Evolutionary conservation across 768 basidiomycete genomes (phyloP).

Genomic region (Lentinula edodes): DNA sequence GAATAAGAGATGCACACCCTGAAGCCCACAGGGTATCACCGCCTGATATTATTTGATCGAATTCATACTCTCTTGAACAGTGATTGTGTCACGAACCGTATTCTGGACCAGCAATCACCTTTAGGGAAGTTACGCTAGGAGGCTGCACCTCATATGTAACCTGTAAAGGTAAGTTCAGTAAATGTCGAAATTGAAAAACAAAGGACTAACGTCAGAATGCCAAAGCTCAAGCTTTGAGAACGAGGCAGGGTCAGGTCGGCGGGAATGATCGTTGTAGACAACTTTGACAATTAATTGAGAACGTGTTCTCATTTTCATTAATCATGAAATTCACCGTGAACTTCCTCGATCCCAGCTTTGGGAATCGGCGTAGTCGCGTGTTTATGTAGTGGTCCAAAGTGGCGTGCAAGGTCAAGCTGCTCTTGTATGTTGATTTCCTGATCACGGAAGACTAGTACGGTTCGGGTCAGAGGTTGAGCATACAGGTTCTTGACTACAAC

Average conservation of each 20-base stretch:
- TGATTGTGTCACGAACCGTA: constrained; percentile 30
- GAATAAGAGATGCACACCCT: constrained; percentile 39
- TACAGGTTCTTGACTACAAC: constrained; percentile 15
- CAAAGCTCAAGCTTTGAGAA: constrained; percentile 75
- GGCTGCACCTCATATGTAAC: constrained; percentile 78
- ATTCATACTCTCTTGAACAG: background rate
- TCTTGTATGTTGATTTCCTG: constrained; percentile 65
- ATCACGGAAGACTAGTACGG: constrained; percentile 58
- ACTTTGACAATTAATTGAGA: constrained; percentile 31
- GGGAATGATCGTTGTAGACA: constrained; percentile 63
- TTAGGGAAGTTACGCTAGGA: constrained; percentile 75
- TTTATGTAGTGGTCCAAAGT: constrained; percentile 75
- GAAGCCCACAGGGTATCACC: constrained; percentile 83
- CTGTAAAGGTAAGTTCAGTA: constrained; percentile 14
- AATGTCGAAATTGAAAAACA: background rate
- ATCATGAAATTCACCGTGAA: constrained; percentile 46
- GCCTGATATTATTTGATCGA: background rate
- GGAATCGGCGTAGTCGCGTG: constrained; percentile 81
- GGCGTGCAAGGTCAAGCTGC: constrained; percentile 65
- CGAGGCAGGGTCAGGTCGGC: constrained; percentile 55
- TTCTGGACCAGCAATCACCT: constrained; percentile 64
- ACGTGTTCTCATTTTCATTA: background rate
- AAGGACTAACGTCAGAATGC: constrained; percentile 63
- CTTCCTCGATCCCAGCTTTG: constrained; percentile 68
- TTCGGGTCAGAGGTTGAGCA: background rate